phyloP scores from a whole-genome alignment of 225 moss, liverwort and hornwort genomes.

The Sphagnum tenellum region DNA sequence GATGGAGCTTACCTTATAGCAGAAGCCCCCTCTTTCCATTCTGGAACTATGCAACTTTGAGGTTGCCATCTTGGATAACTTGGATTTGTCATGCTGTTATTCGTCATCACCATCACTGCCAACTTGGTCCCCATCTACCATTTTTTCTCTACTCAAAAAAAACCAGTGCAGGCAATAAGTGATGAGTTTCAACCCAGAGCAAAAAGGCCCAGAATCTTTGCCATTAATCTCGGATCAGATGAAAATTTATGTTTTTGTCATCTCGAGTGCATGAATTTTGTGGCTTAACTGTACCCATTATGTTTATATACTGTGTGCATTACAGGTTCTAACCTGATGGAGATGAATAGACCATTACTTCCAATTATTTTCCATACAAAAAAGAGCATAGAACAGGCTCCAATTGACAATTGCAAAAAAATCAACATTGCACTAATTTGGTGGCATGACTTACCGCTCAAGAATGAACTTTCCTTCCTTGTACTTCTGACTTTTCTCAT shows the following conservation, averaged over 20 bases:
- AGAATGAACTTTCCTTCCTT: slow-evolving; percentile 97
- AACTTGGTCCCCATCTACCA: slow-evolving; percentile 42
- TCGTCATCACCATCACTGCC: slow-evolving; percentile 71
- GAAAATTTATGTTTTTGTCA: slow-evolving; percentile 2
- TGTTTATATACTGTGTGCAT: too few species aligned
- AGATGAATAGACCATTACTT: background rate
- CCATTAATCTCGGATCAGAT: slow-evolving; percentile 7
- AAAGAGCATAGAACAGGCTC: background rate
- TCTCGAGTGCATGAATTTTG: slow-evolving; percentile 1
- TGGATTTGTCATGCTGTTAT: slow-evolving; percentile 9
- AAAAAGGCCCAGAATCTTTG: too few species aligned
- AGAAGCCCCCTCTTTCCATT: too few species aligned
- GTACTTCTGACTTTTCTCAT: slow-evolving; percentile 68
- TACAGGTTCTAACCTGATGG: slow-evolving; percentile 3
- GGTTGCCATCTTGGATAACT: too few species aligned
- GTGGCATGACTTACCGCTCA: slow-evolving; percentile 65
- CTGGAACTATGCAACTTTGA: too few species aligned
- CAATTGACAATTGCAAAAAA: too few species aligned
- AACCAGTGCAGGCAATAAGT: slow-evolving; percentile 15
- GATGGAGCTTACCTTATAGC: too few species aligned
- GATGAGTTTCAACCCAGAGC: slow-evolving; percentile 10
- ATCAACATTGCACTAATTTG: background rate
- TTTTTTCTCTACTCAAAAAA: slow-evolving; percentile 23
- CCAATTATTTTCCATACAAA: background rate
- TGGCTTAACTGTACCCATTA: too few species aligned